A percentile compares a stretch with the other conserved stretches of the same genome.
phyloP scores from a whole-genome alignment of 176 grass and related monocot species.

The Tillandsia leiboldiana region DNA sequence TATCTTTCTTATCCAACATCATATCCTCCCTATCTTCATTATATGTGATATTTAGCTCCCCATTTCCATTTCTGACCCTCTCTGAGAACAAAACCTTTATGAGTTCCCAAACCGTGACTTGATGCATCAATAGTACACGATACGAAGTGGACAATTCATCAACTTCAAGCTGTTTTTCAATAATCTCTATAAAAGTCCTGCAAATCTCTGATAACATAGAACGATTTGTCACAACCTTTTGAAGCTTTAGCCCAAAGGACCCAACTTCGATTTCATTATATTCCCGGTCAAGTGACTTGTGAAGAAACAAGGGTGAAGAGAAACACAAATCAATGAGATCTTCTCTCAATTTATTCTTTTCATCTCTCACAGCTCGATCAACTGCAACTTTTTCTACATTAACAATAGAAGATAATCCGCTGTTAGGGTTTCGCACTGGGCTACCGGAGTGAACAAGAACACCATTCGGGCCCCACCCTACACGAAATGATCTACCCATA shows the following conservation, averaged over 20 bases:
- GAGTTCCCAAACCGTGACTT: constrained; percentile 77
- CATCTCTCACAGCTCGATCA: constrained; percentile 57
- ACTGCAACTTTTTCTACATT: constrained; percentile 64
- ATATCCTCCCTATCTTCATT: constrained; percentile 63
- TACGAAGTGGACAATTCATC: constrained; percentile 51
- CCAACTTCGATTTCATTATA: constrained; percentile 33
- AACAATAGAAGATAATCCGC: constrained; percentile 67
- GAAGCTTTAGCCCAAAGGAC: constrained; percentile 57
- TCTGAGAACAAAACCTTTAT: constrained; percentile 81
- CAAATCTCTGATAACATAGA: constrained; percentile 72
- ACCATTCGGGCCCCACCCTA: constrained; percentile 90
- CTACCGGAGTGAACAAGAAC: constrained; percentile 81
- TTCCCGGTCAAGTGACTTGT: constrained; percentile 56
- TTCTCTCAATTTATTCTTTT: constrained; percentile 44
- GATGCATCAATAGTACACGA: constrained; percentile 66
- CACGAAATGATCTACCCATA: constrained; percentile 90
- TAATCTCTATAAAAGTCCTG: constrained; percentile 61
- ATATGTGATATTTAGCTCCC: constrained; percentile 24
- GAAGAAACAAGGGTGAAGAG: constrained; percentile 51
- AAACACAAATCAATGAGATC: constrained; percentile 67
- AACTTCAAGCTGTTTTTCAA: constrained; percentile 68
- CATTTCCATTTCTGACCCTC: constrained; percentile 32
- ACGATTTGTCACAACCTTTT: constrained; percentile 51
- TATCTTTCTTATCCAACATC: constrained; percentile 76
- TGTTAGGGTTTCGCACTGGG: constrained; percentile 37